Evolutionary conservation across 306 rosid species (phyloP), one percentile per base, ranked within the genome.

Genomic region (Lotus japonicus): DNA sequence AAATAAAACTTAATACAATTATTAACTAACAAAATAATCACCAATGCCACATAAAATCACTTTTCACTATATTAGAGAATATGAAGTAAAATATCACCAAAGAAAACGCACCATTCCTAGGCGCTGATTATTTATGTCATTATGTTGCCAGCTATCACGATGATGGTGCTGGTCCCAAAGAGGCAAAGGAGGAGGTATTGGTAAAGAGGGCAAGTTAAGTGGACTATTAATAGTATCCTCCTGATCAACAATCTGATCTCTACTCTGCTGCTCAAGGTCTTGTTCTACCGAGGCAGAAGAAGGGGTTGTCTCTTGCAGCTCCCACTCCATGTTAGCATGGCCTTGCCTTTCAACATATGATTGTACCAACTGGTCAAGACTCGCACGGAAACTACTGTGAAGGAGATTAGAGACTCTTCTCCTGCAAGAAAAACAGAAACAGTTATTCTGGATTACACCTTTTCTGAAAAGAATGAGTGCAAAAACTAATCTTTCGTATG

Each of bases 321-420:
- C 98, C 97, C 95, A 85, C 64, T 90, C 95, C 59, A 60, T 43
- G 39, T 86, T 59, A 59, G 84, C 77, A 63, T 81, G 83, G 12
- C 91, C 79, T 71, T 85, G 97, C 78, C 99, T 88, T 70, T 85
- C 91, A 46, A 90, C 82, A 72, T 88, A 95, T 31, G 99, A 88
- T 76, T 84, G 95, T 65, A 95, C 84, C 80, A 90, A 79, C 48
- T 80, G 97, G 73, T 95, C 81, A 53, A 95, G 96, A 79, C 77
- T 88, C 58, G 84, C 96, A 12, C 99, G 95, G 62, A 95, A 95
- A 66, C 92, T 92, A 78, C 99, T 90, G 42, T 68, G 73, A 12
- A 94, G 96, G 68, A 95, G 96, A 73, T 82, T 95, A 68, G 99
- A 95, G 67, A 95, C 99, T 58, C 96, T 86, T 78, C 99, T 88